Conservation (phyloP, 805 yeast species). For the Zygotorulaspora danielsina region DNA sequence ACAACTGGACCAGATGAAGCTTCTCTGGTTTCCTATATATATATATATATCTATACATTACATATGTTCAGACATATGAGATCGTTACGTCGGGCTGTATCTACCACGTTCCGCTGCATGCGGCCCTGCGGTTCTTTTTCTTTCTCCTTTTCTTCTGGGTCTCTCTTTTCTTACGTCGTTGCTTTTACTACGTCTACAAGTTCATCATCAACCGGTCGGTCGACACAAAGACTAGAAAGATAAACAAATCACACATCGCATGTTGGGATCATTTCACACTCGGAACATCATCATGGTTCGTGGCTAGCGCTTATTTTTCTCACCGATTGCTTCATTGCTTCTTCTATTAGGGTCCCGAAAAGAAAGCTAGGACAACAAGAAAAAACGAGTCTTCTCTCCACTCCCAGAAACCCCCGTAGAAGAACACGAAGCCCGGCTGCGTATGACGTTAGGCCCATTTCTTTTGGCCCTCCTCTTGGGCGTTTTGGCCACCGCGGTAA, state of each 20-base stretch:
- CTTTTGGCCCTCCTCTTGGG: not conserved
- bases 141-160: not conserved
- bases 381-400: not conserved
- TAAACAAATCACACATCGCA: not conserved
- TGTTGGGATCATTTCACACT: not conserved
- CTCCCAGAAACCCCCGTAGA: not conserved
- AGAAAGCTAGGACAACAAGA: not conserved
- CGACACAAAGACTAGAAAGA: not conserved
- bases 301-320: not conserved
- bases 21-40: not conserved
- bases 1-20: too few relatives aligned
- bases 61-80: not conserved
- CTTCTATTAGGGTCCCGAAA: slow-evolving; percentile 1
- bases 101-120: slow-evolving; percentile 2
- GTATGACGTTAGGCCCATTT: not conserved
- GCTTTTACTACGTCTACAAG: slow-evolving; percentile 1
- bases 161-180: slow-evolving; percentile 2
- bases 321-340: not conserved
- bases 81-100: not conserved
- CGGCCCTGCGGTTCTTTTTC: slow-evolving; percentile 2
- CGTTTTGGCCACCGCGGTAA: not conserved
- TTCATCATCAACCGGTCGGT: not conserved
- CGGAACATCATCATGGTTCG: not conserved
- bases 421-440: not conserved
- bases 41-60: not conserved